Conservation (phyloP, 2,329 filamentous ascomycete species). For the Aspergillus sp. region DNA sequence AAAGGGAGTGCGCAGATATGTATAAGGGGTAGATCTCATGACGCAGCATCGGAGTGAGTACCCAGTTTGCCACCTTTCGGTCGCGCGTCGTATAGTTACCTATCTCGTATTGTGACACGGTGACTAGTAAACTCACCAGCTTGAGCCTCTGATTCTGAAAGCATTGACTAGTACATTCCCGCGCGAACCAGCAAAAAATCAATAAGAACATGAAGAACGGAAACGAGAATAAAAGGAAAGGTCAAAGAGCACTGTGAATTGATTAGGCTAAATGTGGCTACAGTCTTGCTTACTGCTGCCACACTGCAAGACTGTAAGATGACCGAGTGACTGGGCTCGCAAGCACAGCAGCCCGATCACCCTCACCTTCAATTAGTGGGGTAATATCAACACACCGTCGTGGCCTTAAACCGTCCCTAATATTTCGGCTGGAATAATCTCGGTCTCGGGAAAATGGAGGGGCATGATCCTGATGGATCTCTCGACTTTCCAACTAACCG, state of each 20-base stretch:
- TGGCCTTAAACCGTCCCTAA: conserved; percentile 7
- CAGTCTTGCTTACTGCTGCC: neutral
- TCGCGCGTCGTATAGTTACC: neutral
- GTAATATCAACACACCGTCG: neutral
- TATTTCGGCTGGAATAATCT: conserved; percentile 10
- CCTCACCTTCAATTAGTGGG: neutral
- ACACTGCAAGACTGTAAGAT: neutral
- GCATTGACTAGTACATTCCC: too few species aligned
- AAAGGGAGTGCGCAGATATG: too few species aligned
- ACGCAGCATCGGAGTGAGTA: neutral
- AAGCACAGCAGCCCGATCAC: conserved; percentile 2
- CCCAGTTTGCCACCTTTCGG: conserved; percentile 2
- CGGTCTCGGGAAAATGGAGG: conserved; percentile 14
- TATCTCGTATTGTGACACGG: neutral
- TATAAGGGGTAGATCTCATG: neutral
- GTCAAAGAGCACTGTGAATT: neutral
- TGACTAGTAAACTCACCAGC: too few species aligned
- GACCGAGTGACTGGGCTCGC: neutral
- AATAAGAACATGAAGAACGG: neutral
- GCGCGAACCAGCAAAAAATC: too few species aligned
- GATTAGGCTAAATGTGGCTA: neutral
- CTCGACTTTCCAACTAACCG: conserved; percentile 5
- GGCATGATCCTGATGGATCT: conserved; percentile 12
- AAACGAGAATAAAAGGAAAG: neutral
- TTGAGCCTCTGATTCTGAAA: too few species aligned